Percentiles rank a stretch among this genome's conserved stretches.
phyloP scores from a whole-genome alignment of 2,329 filamentous ascomycete species.

The Penicillium digitatum region DNA sequence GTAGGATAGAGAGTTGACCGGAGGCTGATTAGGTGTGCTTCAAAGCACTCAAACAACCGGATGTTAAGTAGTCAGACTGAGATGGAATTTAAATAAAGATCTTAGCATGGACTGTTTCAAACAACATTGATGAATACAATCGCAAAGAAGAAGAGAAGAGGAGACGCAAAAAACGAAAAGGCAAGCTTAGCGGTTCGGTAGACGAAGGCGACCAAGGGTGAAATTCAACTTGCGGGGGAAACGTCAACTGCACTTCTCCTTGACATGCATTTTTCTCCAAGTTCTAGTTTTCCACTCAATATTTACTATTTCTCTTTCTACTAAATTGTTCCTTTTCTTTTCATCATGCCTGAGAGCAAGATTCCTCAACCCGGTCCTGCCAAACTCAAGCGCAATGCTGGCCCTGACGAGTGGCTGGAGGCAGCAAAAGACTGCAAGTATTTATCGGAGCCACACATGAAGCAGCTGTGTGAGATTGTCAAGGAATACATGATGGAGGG shows the following conservation, averaged over 20 bases:
- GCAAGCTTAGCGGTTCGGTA: background rate
- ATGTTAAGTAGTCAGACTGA: no score
- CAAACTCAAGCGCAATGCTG: slow-evolving; percentile 74
- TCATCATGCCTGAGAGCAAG: slow-evolving; percentile 47
- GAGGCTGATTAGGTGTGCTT: background rate
- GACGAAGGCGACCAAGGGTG: slow-evolving; percentile 4
- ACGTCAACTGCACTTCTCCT: slow-evolving; percentile 14
- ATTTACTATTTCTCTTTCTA: slow-evolving; percentile 11
- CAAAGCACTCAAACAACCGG: background rate
- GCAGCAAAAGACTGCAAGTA: slow-evolving; percentile 97
- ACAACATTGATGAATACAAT: background rate
- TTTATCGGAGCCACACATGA: slow-evolving; percentile 93
- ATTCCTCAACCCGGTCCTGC: slow-evolving; percentile 90
- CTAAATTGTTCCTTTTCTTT: background rate
- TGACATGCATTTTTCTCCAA: background rate
- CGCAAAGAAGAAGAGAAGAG: background rate
- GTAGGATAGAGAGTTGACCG: background rate
- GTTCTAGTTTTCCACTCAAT: slow-evolving; percentile 3
- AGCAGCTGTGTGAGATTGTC: slow-evolving; percentile 96
- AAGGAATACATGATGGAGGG: slow-evolving; percentile 99
- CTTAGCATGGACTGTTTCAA: no score
- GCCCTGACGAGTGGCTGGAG: slow-evolving; percentile 92
- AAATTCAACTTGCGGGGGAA: slow-evolving; percentile 11
- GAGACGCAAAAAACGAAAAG: no score
- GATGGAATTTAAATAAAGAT: no score